Base-by-base conservation (phyloP, 169 alveolate species). In the Cyclospora cayetanensis region DNA sequence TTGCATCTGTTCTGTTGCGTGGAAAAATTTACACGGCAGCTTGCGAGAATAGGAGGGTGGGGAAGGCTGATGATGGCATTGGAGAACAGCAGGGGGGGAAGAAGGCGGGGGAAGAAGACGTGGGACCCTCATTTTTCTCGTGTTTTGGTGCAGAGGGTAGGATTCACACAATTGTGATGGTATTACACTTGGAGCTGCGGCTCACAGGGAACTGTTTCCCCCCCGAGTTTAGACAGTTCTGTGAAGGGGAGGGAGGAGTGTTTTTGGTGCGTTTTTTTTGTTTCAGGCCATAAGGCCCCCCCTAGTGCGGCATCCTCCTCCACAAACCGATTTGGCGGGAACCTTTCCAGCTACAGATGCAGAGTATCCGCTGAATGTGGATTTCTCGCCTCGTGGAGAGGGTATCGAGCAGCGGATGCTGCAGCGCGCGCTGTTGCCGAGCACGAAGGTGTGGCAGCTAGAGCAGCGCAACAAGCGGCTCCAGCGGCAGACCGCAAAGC, bases 401-500 rank as follows among this genome's bases (percentile, higher is more conserved):
- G 72, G 77, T 65, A 53, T 74, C 34, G 92, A 74, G 20, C 46
- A 50, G 77, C 29, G 79, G 22, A 3, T 88, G 52, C 11, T 55
- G 68, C 63, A 52, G 52, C 55, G 66, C 20, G 79, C 66, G 55
- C 50, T 11, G 80, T 46, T 88, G 87, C 86, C 92, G 4, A 88
- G 92, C 79, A 52, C 92, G 68, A 39, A 25, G 27, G 92, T 88
- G 42, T 74, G 74, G 86, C 88, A 70, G 65, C 50, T 88, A 66
- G 92, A 88, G 92, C 86, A 88, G 88, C 60, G 76, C 52, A 25
- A 27, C 27, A 53, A 68, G 50, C 80, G 77, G 4, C 77, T 43
- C 41, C 92, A 50, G 53, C 68, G 27, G 77, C 77, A 74, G 63
- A 20, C 66, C 31, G 88, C 68, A 55, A 76, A 88, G 66, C 86